Base-by-base conservation (phyloP, 768 basidiomycete genomes). In the Grammothele lineata region DNA sequence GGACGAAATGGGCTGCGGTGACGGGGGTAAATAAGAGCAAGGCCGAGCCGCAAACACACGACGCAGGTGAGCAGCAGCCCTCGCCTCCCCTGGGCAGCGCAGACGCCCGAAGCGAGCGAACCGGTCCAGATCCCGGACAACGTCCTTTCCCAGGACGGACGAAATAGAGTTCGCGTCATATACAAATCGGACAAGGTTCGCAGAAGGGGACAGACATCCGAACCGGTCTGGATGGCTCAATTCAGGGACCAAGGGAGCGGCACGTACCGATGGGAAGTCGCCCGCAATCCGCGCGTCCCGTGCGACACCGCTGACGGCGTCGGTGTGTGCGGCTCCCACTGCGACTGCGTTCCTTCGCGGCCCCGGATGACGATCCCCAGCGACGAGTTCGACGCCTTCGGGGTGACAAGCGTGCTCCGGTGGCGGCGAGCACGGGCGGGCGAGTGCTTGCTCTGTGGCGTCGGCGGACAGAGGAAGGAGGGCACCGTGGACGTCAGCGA, bases 251-350 rank as follows among this genome's bases (percentile, higher is more conserved):
- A 33, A 17, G 36, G 25, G 48, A 48, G 15, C 34, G 30, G 27
- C 17, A 55, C 58, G 54, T 47, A 59, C 58, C 58, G 54, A 48
- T 47, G 23, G 19, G 54, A 44, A 37, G 24, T n/a, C 24, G 37
- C 23, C 41, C 39, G 51, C 23, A 32, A 18, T 26, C 35, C n/a
- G 40, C 48, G 53, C 43, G 45, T 25, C 33, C 43, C 45, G 53
- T 54, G 58, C 23, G 53, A 51, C 45, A 52, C 51, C 33, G 57
- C 48, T 21, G 57, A 52, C 26, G 53, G 57, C 19, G 58, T 55
- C 34, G 58, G 53, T 34, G 55, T 55, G 40, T 45, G 45, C 25
- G 50, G 58, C 48, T 53, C 52, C 18, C 45, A 48, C 48, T 37
- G 47, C 17, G 47, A 44, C 18, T 37, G 38, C 32, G 35, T 35